Percentiles rank a stretch among this genome's conserved stretches.
phyloP scores from a whole-genome alignment of 2,329 filamentous ascomycete genomes.

The Trichoderma koningii region DNA sequence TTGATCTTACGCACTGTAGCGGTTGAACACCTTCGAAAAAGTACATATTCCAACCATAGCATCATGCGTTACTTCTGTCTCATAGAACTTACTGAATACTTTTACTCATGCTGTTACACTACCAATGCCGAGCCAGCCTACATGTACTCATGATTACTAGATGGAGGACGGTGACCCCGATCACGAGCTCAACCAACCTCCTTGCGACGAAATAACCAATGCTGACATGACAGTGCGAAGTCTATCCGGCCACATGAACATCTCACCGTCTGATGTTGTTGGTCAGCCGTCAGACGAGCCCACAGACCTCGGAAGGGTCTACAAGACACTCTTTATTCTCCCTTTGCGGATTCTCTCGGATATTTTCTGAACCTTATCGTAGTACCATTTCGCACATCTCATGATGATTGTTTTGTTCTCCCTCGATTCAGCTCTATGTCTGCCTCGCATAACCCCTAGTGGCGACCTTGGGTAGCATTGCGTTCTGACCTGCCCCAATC shows the following conservation, averaged over 20 bases:
- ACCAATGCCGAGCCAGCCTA: neutral
- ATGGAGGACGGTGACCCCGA: neutral
- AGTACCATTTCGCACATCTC: neutral
- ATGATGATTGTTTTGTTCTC: too few species aligned
- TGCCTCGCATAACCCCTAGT: neutral
- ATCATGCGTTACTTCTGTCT: neutral
- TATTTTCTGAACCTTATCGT: neutral
- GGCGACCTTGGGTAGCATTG: conserved; percentile 15
- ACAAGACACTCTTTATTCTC: too few species aligned
- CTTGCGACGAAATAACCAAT: neutral
- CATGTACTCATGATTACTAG: neutral
- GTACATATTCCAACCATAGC: too few species aligned
- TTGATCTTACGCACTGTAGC: too few species aligned
- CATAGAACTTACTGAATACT: neutral
- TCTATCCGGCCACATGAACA: neutral
- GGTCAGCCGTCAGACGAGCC: conserved; percentile 13
- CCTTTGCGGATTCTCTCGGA: too few species aligned
- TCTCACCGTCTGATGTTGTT: neutral
- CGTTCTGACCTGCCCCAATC: conserved; percentile 12
- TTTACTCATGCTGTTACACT: neutral
- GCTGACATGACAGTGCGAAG: conserved; percentile 17
- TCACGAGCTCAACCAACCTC: neutral
- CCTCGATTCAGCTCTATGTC: neutral
- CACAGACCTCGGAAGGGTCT: neutral
- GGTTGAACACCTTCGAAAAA: too few species aligned